Evolutionary conservation across 148 eudicot genomes (phyloP), one percentile per base, ranked within the genome.

Genomic region (Silene uniflora): DNA sequence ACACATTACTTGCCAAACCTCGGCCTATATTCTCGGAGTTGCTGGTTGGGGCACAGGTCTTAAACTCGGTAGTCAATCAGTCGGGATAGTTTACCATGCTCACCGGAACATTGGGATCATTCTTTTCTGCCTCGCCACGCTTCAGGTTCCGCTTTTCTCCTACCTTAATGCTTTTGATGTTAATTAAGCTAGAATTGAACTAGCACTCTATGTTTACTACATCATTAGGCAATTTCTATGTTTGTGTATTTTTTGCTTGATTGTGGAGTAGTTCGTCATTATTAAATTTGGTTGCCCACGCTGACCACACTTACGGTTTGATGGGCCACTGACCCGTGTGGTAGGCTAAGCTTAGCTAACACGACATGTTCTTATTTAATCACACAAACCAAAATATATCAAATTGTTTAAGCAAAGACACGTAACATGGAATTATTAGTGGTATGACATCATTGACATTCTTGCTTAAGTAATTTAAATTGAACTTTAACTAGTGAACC

Each of bases 51-150:
- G 73, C 1, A 69, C 86, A 1, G 95, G 95, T 0, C 75, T 90
- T 23, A 85, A 83, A 60, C 88, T 90, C 25, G 90, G 90, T 0
- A 75, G 76, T 5, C 56, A 80, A 5, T 85, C 91, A 18, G 69
- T 72, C 9, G 78, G 85, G 4, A 58, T 83, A 22, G 52, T 46
- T 5, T 87, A 77, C 68, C 71, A 22, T 11, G 32, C 64, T 23
- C 95, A 90, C 32, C 85, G 90, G 14, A 73, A 77, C 67, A 61
- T 87, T 0, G 95, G 83, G 17, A 81, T 80, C 19, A 18, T 84
- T 60, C 85, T 90, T 22, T 90, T 87, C 72, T 75, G 86, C 63
- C 85, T 88, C n/a, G 80, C 89, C 29, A 88, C 91, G 2, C 82
- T 90, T 44, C 94, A 90, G 80, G 93, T 90, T 78, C 44, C 19